Evolutionary conservation across 768 basidiomycete species (phyloP).

Genomic region (Daedaleopsis sinensis): DNA sequence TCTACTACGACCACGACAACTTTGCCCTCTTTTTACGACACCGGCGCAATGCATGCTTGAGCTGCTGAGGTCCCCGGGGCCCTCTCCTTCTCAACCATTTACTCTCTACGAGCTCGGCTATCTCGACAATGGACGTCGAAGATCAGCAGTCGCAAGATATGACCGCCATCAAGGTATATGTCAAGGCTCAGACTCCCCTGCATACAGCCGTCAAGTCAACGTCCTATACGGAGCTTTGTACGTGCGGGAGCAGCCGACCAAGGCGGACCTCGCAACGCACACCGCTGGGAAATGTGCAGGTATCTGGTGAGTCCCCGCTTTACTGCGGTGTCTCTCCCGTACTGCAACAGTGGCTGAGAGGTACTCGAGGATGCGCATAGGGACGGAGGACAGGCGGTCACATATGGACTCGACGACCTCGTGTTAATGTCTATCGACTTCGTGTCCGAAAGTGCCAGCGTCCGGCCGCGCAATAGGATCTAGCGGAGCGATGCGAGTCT

Average conservation of each 20-base stretch:
- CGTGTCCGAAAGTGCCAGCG: constrained; percentile 19
- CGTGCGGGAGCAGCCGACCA: no score
- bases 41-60: constrained; percentile 68
- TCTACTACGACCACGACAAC: constrained; percentile 17
- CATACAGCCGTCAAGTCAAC: no score
- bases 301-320: no score
- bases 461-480: not conserved
- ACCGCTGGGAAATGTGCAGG: no score
- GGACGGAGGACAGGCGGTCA: no score
- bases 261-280: no score
- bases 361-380: no score
- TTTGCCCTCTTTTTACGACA: not conserved
- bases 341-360: no score
- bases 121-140: constrained; percentile 61
- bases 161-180: constrained; percentile 58
- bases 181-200: no score
- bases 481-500: no score
- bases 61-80: constrained; percentile 69
- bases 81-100: constrained; percentile 63
- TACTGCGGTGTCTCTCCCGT: no score
- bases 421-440: not conserved
- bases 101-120: constrained; percentile 35
- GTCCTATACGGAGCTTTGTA: no score
- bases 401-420: not conserved
- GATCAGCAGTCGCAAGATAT: constrained; percentile 73